Base-by-base conservation (phyloP, 768 basidiomycete species). In the Boletellus emodensis region DNA sequence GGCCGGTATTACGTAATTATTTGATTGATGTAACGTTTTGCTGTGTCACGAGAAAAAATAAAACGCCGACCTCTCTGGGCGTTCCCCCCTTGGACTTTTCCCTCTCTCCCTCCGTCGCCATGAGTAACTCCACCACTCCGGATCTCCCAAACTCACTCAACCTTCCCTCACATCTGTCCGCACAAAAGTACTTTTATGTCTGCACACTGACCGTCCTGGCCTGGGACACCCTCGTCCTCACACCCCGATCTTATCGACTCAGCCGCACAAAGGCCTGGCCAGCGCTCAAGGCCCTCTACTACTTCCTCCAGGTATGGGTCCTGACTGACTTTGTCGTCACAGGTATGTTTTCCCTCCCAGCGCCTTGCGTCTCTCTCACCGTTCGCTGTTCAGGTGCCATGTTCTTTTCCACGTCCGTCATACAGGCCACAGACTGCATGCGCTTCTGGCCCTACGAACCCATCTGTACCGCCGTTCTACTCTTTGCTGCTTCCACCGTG, bases 161-260 rank as follows among this genome's bases (percentile, higher is more conserved):
- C 57, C 80, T 91, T 6, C 78, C 90, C 0, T 78, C 90, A 2
- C 90, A 89, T 65, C 76, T 92, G 33, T 81, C 79, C 28, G 90
- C 90, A 0, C 90, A 91, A 76, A 91, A 92, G 69, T 93, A 93
- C 60, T 90, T 92, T 65, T 81, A 88, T 41, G 90, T 92, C 56
- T 93, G 90, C 73, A 89, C 90, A 0, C 81, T 93, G 55, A 93
- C 90, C 47, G 87, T 93, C 49, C 86, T 89, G 0, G 90, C 90
- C 7, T 92, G 90, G 90, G 90, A 93, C 61, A 84, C 89, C 33
- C 82, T 93, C 60, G 90, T 93, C 33, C 79, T 93, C 43, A 84
- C 84, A 9, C 90, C 90, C 0, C 73, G 90, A 48, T 83, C 85
- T 41, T 91, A 83, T 80, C 79, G 83, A 26, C 81, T 93, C 51